A percentile compares a stretch with the other conserved stretches of the same genome.
Conservation (phyloP, 768 basidiomycete genomes). For the Boletus coccyginus region DNA sequence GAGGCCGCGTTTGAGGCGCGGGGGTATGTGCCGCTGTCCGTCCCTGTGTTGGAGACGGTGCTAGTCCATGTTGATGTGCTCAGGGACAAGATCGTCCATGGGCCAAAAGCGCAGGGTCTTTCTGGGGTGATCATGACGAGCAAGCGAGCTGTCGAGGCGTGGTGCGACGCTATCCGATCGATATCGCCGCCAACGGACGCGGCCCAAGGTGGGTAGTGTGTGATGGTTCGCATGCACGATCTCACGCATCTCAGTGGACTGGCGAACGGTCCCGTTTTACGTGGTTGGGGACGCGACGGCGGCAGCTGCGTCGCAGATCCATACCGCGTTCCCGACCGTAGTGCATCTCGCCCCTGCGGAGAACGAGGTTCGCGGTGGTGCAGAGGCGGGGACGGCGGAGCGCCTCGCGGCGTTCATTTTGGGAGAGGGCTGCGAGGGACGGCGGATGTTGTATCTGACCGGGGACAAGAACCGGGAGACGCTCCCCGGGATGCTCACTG, state of each 20-base stretch:
- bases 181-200: neutral
- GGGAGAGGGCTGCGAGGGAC: constrained; percentile 22
- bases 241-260: constrained; percentile 34
- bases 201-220: constrained; percentile 13
- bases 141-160: constrained; percentile 72
- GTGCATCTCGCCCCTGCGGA: constrained; percentile 28
- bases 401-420: constrained; percentile 65
- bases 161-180: constrained; percentile 41
- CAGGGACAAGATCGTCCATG: constrained; percentile 37
- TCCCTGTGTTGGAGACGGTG: constrained; percentile 71
- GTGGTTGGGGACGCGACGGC: constrained; percentile 73
- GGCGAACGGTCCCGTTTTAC: constrained; percentile 69
- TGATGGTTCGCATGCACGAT: neutral
- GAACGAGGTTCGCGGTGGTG: constrained; percentile 39
- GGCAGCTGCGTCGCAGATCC: constrained; percentile 35
- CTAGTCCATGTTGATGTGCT: constrained; percentile 50
- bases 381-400: constrained; percentile 64
- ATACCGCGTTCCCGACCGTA: constrained; percentile 35
- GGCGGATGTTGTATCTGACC: constrained; percentile 64
- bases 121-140: constrained; percentile 78
- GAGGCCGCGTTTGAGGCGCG: constrained; percentile 44
- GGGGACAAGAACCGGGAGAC: constrained; percentile 87
- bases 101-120: constrained; percentile 34
- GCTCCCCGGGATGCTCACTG: constrained; percentile 47
- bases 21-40: constrained; percentile 54